Evolutionary conservation across 805 yeast species (phyloP), one percentile per base, ranked within the genome.

Genomic region (Monosporozyma servazzii): DNA sequence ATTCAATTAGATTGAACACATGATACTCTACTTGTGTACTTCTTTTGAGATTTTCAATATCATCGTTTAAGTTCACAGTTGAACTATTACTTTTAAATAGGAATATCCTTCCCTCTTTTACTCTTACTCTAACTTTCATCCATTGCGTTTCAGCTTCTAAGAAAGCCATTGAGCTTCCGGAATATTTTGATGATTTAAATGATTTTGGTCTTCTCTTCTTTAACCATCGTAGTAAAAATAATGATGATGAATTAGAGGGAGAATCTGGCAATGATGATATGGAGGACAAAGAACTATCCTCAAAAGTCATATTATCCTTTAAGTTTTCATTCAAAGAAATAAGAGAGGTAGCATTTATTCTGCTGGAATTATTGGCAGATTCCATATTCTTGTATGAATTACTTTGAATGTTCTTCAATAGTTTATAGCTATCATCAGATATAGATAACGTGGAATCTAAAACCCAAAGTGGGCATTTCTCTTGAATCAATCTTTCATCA

Each of bases 41-140:
- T 37, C 30, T 48, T 42, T 50, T 54, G 48, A 57, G 40, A 3
- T n/a, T 17, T 5, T 53, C 56, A 30, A 57, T n/a, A 33, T 54
- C 50, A 33, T 33, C 44, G 17, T 29, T 33, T 9, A 25, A 8
- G 6, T 23, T 27, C 11, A 17, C 11, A 18, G 33, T 18, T 17
- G 44, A 31, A 25, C 43, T 47, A 43, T 54, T 21, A 13, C 17
- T 18, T 29, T 27, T 33, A 50, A 60, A 62, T 3, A 65, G 52
- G 48, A 54, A 62, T 36, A 65, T 51, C 18, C 69, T 54, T 11
- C 68, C 69, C 48, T 65, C 67, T 11, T 40, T 33, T 1, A 64
- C 51, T 27, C 61, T 53, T 21, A 64, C 46, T 27, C 61, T 56
- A 5, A 61, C 57, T 15, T 49, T 56, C 4, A 46, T 39, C 66